Base-by-base conservation (phyloP, 1,139 yeast genomes). In the Yamadazyma trypodendri region DNA sequence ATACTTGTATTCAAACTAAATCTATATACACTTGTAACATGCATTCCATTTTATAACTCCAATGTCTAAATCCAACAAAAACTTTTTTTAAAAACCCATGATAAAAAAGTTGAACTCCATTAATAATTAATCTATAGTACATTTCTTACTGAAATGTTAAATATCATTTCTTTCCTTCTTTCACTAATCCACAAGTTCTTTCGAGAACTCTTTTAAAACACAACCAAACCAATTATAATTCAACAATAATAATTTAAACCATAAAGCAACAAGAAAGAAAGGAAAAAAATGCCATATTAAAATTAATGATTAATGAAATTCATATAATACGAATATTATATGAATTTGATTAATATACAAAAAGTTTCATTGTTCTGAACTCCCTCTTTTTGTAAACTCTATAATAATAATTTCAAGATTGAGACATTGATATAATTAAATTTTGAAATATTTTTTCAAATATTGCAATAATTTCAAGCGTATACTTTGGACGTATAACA, bases 11-110 rank as follows among this genome's bases (percentile, higher is more conserved):
- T 24, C 11, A 24, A 24, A 24, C 28, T 12, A 32, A 25, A 16
- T 28, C 22, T 52, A 51, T 49, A 49, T 51, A 52, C 57, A 53
- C 57, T 55, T 54, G 54, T 46, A 49, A 31, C 39, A 49, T 50
- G 56, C 57, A 52, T 55, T 44, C 52, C 55, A 51, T 34, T 48
- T 57, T 54, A 51, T 53, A 49, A 58, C 31, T 64, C 65, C 69
- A 60, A 63, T 61, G 70, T 64, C 71, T 64, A 64, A 65, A 63
- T 61, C 69, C 62, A 51, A 55, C 44, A 38, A 41, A 48, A 34
- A 48, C 48, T 43, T 43, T 52, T 48, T 49, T 45, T 50, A 48
- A 48, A 43, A 42, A 50, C 48, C 56, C 56, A 42, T 49, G 48
- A 53, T 50, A 47, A 48, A 50, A 48, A 48, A 52, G 50, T 54